Percentiles rank a stretch among this genome's conserved stretches.
Conservation (phyloP, 2,329 filamentous ascomycete genomes). For the Macroventuria anomochaeta region DNA sequence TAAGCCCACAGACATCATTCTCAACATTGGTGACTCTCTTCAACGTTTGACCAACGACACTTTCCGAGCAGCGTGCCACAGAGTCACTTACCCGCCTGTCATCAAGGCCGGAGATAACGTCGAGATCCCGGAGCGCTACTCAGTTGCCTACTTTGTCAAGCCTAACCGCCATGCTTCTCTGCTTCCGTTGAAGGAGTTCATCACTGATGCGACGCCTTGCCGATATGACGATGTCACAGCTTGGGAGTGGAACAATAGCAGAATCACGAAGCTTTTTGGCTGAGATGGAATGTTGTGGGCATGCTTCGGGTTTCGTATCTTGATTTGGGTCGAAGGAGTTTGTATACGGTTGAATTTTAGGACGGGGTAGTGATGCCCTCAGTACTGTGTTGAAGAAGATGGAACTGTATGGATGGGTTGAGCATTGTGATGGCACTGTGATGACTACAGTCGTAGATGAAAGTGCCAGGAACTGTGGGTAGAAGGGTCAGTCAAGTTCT, state of each 20-base stretch:
- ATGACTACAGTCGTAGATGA: too few relatives aligned
- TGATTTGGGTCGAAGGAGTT: too few relatives aligned
- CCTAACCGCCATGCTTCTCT: background rate
- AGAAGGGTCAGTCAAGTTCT: too few relatives aligned
- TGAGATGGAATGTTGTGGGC: too few relatives aligned
- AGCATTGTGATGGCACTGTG: too few relatives aligned
- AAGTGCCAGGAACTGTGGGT: too few relatives aligned
- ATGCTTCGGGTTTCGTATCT: too few relatives aligned
- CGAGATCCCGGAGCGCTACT: slow-evolving; percentile 1
- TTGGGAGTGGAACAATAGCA: slow-evolving; percentile 8
- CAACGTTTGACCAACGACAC: slow-evolving; percentile 50
- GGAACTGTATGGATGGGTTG: too few relatives aligned
- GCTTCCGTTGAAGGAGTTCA: background rate
- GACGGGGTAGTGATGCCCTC: too few relatives aligned
- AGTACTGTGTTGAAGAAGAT: too few relatives aligned
- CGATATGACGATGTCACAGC: slow-evolving; percentile 1
- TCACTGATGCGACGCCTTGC: slow-evolving; percentile 4
- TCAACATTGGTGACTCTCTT: slow-evolving; percentile 53
- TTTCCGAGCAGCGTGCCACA: slow-evolving; percentile 47
- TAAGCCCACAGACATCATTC: slow-evolving; percentile 39
- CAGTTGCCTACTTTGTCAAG: slow-evolving; percentile 4
- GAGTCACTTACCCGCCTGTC: slow-evolving; percentile 28
- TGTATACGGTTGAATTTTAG: too few relatives aligned
- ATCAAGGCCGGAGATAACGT: background rate
- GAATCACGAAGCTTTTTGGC: background rate